Base-by-base conservation (phyloP, 768 basidiomycete genomes). In the Neoboletus brunneissimus region DNA sequence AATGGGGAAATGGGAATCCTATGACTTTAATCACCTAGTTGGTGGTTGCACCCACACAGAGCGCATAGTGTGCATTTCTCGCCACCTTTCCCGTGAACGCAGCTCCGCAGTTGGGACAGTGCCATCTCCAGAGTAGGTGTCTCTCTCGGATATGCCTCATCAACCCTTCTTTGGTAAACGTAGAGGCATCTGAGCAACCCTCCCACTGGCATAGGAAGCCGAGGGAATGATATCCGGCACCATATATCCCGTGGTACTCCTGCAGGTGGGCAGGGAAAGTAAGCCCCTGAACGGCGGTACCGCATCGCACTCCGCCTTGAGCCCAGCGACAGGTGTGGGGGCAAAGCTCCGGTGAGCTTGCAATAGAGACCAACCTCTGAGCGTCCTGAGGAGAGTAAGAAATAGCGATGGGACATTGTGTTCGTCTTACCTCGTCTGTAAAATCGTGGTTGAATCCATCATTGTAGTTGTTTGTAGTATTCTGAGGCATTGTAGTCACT, bases 401-500 rank as follows among this genome's bases (percentile, higher is more conserved):
- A 47, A 45, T 15, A 32, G 46, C 3, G 50, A 56, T 7, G 31
- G n/a, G 18, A 11, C 5, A 16, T 27, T 16, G 10, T n/a, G 44
- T 38, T 46, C 29, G 27, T 22, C 51, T 48, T 50, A 69, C 68
- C 61, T 71, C 67, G 44, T 70, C 68, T 0, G 69, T 71, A 48
- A 70, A 70, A 45, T 69, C 53, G 18, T 67, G 69, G 38, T 71
- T 71, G 54, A 48, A 70, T 27, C 67, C 69, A 43, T 61, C 69
- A 20, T 58, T 41, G 34, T 55, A 47, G 56, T 5, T 11, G 32
- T 48, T 57, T n/a, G 58, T 20, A n/a, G 22, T 11, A 48, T 57
- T 60, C 51, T 55, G 65, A 42, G 67, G 34, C 67, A 71, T 71
- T 29, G 38, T 38, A 41, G 23, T 48, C 16, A 20, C 44, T 51